Conservation (phyloP, 1,284 basidiomycete genomes). For the Rhodotorula glutinis region DNA sequence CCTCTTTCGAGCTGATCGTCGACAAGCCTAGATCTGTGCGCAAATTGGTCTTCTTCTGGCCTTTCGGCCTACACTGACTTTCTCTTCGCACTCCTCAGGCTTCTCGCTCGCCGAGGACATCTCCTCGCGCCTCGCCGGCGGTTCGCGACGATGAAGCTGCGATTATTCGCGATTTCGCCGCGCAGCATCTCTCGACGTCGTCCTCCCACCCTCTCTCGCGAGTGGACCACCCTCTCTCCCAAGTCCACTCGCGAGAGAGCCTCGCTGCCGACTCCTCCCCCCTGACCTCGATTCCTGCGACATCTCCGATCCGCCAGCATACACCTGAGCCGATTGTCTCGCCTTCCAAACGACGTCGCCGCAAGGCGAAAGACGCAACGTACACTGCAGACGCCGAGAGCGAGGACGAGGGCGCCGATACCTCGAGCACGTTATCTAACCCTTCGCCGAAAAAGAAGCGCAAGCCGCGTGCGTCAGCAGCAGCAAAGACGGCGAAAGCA, state of each 20-base stretch:
- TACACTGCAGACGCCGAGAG: not conserved
- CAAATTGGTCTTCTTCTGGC: no score
- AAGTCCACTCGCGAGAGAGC: not conserved
- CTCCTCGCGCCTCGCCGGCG: no score
- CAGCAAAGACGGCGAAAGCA: not conserved
- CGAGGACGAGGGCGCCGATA: not conserved
- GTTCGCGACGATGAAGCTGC: no score
- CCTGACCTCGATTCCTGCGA: constrained; percentile 2
- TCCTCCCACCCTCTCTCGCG: constrained; percentile 1
- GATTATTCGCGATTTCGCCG: no score
- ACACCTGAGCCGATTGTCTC: not conserved
- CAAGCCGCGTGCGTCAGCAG: not conserved
- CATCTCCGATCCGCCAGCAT: not conserved
- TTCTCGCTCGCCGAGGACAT: no score
- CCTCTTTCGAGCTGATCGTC: no score
- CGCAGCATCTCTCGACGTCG: no score
- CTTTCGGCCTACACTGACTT: no score
- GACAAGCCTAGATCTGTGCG: no score
- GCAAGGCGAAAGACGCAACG: not conserved
- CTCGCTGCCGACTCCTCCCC: constrained; percentile 2
- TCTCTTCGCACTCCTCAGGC: no score
- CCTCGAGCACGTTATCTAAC: not conserved
- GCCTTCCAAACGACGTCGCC: not conserved
- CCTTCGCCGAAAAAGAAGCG: constrained; percentile 5
- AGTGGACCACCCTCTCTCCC: constrained; percentile 1